phyloP scores from a whole-genome alignment of 805 yeast genomes.

The Lachancea mirantina region DNA sequence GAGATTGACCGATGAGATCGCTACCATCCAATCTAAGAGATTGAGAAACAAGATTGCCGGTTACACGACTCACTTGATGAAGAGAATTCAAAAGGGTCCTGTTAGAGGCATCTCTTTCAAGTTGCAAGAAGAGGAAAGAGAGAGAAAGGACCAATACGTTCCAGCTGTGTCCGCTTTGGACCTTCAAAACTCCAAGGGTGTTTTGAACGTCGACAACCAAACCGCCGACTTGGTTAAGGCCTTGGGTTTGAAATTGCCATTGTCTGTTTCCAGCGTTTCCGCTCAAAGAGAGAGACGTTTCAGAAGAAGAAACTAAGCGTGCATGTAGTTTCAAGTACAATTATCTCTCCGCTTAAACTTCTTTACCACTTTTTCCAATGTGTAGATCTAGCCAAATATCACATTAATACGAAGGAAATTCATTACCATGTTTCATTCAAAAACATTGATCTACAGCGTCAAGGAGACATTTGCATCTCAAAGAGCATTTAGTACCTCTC shows the following conservation, averaged over 20 bases:
- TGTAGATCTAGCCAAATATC: conserved; percentile 19
- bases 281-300: conserved; percentile 88
- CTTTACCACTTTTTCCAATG: conserved; percentile 15
- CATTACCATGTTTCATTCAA: neutral
- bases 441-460: no score
- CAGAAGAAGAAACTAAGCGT: conserved; percentile 75
- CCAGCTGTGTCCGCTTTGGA: conserved; percentile 99
- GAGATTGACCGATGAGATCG: conserved; percentile 97
- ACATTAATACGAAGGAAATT: conserved; percentile 13
- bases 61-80: conserved; percentile 99
- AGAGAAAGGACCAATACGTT: conserved; percentile 99
- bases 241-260: conserved; percentile 85
- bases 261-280: conserved; percentile 79
- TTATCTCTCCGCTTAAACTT: conserved; percentile 8
- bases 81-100: conserved; percentile 99
- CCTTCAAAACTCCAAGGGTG: conserved; percentile 91
- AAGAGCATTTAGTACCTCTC: no score
- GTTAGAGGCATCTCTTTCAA: conserved; percentile 99
- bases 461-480: no score
- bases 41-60: conserved; percentile 99
- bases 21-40: conserved; percentile 98
- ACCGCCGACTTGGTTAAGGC: conserved; percentile 92
- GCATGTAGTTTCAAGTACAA: neutral
- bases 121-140: conserved; percentile 99
- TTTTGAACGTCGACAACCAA: conserved; percentile 94